These are phyloP conservation scores for Trypanosoma cruzi DNA, from an alignment of 208 protist genomes.

Conservation along the genomic window DNA sequence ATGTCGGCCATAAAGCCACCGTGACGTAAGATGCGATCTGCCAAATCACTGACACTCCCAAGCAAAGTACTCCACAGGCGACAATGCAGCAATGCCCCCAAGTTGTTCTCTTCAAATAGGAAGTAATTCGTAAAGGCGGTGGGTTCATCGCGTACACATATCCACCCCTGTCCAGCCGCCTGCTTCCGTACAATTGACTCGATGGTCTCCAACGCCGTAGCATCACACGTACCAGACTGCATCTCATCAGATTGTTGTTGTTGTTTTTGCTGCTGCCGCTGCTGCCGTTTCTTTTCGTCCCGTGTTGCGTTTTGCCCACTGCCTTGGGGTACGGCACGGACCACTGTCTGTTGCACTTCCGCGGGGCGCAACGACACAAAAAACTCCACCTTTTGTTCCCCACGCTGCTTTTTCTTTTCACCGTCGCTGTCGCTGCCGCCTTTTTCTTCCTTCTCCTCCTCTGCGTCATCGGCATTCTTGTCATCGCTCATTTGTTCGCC, in stretches of 20 bases:
- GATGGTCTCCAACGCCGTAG: constrained; percentile 18
- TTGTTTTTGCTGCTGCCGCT: background rate
- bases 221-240: background rate
- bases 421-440: background rate
- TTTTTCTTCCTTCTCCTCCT: background rate
- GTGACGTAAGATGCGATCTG: constrained; percentile 24
- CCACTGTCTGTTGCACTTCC: constrained; percentile 17
- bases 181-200: constrained; percentile 24
- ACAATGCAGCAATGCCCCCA: constrained; percentile 28
- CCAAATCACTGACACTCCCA: constrained; percentile 35
- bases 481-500: background rate
- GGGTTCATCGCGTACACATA: background rate
- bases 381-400: constrained; percentile 11
- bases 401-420: background rate
- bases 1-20: constrained; percentile 18
- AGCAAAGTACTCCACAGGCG: constrained; percentile 46
- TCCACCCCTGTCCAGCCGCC: constrained; percentile 13
- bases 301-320: background rate
- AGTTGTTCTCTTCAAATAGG: constrained; percentile 21
- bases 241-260: too few relatives aligned
- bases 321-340: background rate
- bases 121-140: constrained; percentile 29
- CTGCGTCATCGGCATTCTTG: background rate
- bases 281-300: background rate
- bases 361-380: constrained; percentile 19